These are phyloP conservation scores for Herpetospermum pedunculosum DNA, from an alignment of 306 rosid genomes.

Conservation along the genomic window DNA sequence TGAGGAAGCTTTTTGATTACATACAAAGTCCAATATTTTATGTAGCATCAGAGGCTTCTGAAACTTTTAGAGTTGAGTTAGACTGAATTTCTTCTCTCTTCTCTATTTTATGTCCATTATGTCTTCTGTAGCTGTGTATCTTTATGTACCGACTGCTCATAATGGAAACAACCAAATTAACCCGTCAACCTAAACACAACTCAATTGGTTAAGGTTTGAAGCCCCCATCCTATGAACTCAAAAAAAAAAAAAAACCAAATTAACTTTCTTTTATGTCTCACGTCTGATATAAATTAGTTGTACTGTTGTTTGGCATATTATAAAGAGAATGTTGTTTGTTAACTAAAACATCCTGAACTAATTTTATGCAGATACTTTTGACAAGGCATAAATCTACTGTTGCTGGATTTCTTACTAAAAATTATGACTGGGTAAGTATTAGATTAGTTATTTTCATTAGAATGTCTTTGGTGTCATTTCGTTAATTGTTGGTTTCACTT, in stretches of 20 bases:
- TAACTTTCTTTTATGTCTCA: neutral
- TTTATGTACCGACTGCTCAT: neutral
- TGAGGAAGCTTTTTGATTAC: constrained; percentile 28
- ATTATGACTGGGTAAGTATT: constrained; percentile 29
- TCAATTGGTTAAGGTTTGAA: neutral
- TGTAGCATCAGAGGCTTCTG: constrained; percentile 29
- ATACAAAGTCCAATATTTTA: constrained; percentile 25
- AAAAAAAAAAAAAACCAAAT: neutral
- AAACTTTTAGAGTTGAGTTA: constrained; percentile 22
- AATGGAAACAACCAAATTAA: neutral
- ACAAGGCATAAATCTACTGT: constrained; percentile 41
- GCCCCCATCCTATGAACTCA: neutral
- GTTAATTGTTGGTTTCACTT: neutral
- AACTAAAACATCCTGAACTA: neutral
- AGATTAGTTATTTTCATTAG: neutral
- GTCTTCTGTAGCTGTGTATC: neutral
- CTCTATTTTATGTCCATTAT: neutral
- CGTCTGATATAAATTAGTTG: neutral
- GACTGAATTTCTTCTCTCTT: neutral
- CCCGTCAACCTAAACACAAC: neutral
- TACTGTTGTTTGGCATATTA: neutral
- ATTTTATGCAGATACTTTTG: constrained; percentile 26
- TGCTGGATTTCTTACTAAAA: constrained; percentile 23
- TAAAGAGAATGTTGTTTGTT: neutral
- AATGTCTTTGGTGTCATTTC: neutral